A percentile compares a stretch with the other conserved stretches of the same genome.
Evolutionary conservation across 371 early-diverging fungal species (phyloP).

Genomic region (Apophysomyces elegans): DNA sequence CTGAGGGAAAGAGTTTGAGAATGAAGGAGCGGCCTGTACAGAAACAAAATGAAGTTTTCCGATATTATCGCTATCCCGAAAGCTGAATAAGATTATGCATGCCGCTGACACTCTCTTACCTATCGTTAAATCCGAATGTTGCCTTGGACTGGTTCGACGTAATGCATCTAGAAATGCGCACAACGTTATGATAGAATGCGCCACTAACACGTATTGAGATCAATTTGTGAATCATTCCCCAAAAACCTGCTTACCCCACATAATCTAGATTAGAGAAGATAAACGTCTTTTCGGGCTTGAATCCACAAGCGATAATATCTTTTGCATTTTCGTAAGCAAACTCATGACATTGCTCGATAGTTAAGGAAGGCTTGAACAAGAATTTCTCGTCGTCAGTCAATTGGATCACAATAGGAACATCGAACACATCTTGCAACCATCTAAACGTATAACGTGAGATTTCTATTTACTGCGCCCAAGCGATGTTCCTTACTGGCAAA

Average conservation of each 20-base stretch:
- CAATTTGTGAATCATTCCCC: not conserved
- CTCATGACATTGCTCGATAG: conserved; percentile 84
- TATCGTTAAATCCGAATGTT: conserved; percentile 91
- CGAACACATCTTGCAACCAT: conserved; percentile 98
- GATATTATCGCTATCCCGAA: conserved; percentile 70
- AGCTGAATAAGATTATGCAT: not conserved
- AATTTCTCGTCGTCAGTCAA: conserved; percentile 99
- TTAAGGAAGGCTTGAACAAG: conserved; percentile 93
- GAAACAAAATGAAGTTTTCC: conserved; percentile 94
- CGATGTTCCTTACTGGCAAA: conserved; percentile 85
- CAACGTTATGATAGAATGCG: conserved; percentile 91
- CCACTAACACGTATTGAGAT: conserved; percentile 50
- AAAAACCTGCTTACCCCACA: conserved; percentile 69
- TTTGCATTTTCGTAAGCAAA: conserved; percentile 91
- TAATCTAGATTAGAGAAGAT: conserved; percentile 97
- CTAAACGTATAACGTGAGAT: conserved; percentile 35
- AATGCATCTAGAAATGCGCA: conserved; percentile 87
- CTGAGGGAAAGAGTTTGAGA: conserved; percentile 94
- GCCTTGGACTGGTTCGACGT: conserved; percentile 85
- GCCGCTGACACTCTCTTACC: conserved; percentile 35
- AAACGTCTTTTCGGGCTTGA: conserved; percentile 98
- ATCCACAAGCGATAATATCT: conserved; percentile 99
- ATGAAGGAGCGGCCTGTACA: conserved; percentile 94
- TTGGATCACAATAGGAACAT: conserved; percentile 97
- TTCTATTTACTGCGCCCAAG: not conserved